Evolutionary conservation across 2,329 filamentous ascomycete genomes (phyloP), one percentile per base, ranked within the genome.

Genomic region (Xylariales sp.): DNA sequence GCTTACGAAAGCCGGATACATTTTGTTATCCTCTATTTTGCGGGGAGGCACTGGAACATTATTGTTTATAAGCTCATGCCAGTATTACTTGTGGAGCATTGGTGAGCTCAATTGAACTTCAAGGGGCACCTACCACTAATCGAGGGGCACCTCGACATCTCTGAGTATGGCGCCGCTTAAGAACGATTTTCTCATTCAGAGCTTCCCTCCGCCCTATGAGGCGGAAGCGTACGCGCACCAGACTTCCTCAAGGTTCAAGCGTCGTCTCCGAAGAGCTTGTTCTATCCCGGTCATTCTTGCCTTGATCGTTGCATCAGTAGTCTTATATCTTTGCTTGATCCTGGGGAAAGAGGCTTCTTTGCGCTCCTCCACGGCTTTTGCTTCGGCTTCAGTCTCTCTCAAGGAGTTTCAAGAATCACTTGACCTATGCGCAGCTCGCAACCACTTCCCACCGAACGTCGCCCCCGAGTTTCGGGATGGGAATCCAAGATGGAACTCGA

Each of bases 401-500:
- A 10, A 15, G 19, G 31, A 32, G 15, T 44, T 44, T 27, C 22
- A 40, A 10, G 24, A n/a, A 2, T 39, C 37, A 7, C 10, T 40
- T 15, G 18, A 20, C 8, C 24, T 8, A 15, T 44, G 42, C 20
- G 42, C 37, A 31, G 36, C 31, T 10, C 42, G 42, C 22, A 24
- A 29, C 14, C 24, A n/a, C 20, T 24, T 19, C 15, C 42, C 42
- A 14, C 18, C 19, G 8, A 21, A 40, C n/a, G 27, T 27, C 18
- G 14, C 7, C 2, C 42, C 42, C 11, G 42, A 40, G 37, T n/a
- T 15, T 14, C 35, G 42, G n/a, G 27, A 25, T n/a, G n/a, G 34
- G 27, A 70, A 70, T 48, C 58, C 66, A 22, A 53, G 67, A 51
- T 70, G 66, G 66, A 65, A 64, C 21, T 19, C 55, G 2, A 47